Conservation (phyloP, 2,329 filamentous ascomycete species). For the Pleurostoma richardsiae region DNA sequence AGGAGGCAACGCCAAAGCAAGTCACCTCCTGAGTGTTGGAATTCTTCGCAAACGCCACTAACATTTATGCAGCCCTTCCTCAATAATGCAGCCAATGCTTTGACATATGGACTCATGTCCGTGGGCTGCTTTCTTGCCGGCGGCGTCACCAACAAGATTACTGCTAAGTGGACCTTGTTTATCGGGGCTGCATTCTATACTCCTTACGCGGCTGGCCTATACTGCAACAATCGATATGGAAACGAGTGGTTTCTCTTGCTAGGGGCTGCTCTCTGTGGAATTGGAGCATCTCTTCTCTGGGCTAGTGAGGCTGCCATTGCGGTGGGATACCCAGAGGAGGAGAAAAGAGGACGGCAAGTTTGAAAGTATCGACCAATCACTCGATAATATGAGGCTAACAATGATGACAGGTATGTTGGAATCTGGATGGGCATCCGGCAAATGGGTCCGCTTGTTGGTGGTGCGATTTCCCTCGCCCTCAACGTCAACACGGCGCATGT, state of each 20-base stretch:
- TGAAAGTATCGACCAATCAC: too few species aligned
- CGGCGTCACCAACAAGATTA: constrained; percentile 4
- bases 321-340: constrained; percentile 58
- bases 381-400: too few species aligned
- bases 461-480: constrained; percentile 42
- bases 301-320: constrained; percentile 63
- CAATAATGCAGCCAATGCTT: constrained; percentile 6
- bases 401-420: constrained; percentile 40
- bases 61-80: background rate
- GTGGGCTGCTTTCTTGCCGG: constrained; percentile 3
- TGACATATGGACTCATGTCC: constrained; percentile 5
- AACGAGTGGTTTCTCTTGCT: constrained; percentile 60
- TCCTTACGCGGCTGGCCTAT: constrained; percentile 59
- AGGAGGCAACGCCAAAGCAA: constrained; percentile 5
- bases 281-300: constrained; percentile 64
- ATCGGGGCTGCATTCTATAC: constrained; percentile 35
- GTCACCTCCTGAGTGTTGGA: background rate
- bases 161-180: constrained; percentile 1
- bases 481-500: constrained; percentile 30
- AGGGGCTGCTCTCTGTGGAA: constrained; percentile 56
- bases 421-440: constrained; percentile 37
- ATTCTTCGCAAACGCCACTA: too few species aligned
- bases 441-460: constrained; percentile 40
- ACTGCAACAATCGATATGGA: constrained; percentile 59
- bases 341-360: constrained; percentile 39